Evolutionary conservation across 371 early-diverging fungal genomes (phyloP).

Genomic region (Mortierella sp.): DNA sequence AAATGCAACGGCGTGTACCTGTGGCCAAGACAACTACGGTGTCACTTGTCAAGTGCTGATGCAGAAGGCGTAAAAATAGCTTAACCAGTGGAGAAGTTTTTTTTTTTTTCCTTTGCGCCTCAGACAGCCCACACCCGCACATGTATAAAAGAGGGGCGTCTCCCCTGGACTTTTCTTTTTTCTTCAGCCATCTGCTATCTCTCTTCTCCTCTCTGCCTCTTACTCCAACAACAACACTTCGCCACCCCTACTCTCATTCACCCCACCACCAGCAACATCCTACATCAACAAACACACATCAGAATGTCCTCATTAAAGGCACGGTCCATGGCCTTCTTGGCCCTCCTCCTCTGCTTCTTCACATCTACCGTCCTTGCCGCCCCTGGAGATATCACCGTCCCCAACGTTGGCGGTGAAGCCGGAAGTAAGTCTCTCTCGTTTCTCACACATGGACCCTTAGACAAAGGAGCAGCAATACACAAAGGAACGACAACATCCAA

Average conservation of each 20-base stretch:
- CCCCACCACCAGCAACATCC: not conserved
- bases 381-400: not conserved
- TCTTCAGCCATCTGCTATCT: not conserved
- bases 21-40: not conserved
- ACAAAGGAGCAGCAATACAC: not conserved
- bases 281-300: not conserved
- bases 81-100: no score
- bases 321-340: slow-evolving; percentile 44
- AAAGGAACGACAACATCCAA: no score
- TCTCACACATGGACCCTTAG: not conserved
- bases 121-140: not conserved
- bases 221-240: not conserved
- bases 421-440: slow-evolving; percentile 30
- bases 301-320: slow-evolving; percentile 40
- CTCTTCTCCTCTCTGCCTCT: not conserved
- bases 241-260: not conserved
- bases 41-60: not conserved
- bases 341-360: slow-evolving; percentile 47
- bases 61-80: not conserved
- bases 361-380: slow-evolving; percentile 28
- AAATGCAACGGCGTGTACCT: no score
- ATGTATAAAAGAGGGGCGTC: slow-evolving; percentile 16
- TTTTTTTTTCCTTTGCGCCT: not conserved
- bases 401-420: not conserved
- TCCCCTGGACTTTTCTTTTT: not conserved